Conservation (phyloP, 2,329 filamentous ascomycete genomes). For the Sclerotinia glacialis region DNA sequence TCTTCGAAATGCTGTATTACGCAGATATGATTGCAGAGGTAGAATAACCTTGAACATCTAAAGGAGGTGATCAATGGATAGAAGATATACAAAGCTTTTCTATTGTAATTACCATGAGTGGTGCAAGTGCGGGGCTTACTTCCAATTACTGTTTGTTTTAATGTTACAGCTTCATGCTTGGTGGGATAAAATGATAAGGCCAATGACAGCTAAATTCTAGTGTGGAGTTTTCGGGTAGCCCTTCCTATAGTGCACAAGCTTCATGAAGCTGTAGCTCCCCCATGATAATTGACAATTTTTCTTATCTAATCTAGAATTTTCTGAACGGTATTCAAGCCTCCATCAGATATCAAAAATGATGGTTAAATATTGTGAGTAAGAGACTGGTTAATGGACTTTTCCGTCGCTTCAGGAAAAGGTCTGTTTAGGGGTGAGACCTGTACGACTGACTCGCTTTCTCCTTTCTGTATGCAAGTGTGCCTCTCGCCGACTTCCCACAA, state of each 20-base stretch:
- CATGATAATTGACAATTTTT: background rate
- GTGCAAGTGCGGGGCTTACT: conserved; percentile 16
- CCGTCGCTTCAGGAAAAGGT: background rate
- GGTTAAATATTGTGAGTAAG: background rate
- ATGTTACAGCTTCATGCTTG: conserved; percentile 4
- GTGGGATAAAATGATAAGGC: conserved; percentile 19
- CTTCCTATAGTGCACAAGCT: conserved; percentile 18
- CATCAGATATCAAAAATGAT: background rate
- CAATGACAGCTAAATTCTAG: background rate
- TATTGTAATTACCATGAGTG: background rate
- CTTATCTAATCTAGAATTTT: background rate
- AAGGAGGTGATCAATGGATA: background rate
- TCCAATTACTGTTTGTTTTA: background rate
- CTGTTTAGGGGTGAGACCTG: background rate
- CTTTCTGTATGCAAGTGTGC: background rate
- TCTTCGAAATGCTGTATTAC: conserved; percentile 3
- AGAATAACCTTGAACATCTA: conserved; percentile 16
- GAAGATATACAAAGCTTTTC: conserved; percentile 8
- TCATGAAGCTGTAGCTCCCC: conserved; percentile 1
- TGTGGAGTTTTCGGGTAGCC: conserved; percentile 13
- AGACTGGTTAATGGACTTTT: background rate
- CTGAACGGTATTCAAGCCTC: background rate
- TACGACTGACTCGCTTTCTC: background rate
- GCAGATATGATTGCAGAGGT: conserved; percentile 17
- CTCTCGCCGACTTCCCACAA: background rate